Percentiles rank a stretch among this genome's conserved stretches.
These are phyloP conservation scores for Dipsacomyces acuminosporus DNA, from an alignment of 371 early-diverging fungal species.

Conservation along the genomic window DNA sequence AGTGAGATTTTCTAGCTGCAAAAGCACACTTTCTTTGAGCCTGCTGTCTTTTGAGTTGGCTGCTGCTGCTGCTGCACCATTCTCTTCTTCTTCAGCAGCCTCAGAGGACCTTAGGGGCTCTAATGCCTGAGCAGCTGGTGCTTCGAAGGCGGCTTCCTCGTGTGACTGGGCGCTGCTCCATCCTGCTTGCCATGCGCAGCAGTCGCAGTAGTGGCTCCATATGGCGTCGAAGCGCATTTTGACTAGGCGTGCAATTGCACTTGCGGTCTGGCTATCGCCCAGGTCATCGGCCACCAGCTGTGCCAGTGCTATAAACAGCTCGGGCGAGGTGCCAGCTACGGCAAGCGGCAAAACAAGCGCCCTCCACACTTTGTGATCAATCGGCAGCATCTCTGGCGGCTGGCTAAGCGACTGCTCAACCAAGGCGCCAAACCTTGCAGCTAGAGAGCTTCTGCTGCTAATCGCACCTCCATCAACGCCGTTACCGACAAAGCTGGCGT, in stretches of 20 bases:
- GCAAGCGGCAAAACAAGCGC: slow-evolving; percentile 26
- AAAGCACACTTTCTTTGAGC: no score
- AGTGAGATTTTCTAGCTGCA: no score
- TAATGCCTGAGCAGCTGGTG: no score
- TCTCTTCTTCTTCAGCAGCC: no score
- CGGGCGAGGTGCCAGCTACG: slow-evolving; percentile 24
- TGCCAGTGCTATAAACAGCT: slow-evolving; percentile 22
- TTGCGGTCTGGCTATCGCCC: slow-evolving; percentile 7
- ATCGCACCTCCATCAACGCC: no score
- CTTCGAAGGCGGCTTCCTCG: neutral
- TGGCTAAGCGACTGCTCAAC: no score
- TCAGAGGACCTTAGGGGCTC: no score
- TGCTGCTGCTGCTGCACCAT: no score
- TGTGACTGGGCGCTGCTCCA: slow-evolving; percentile 24
- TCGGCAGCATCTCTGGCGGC: neutral
- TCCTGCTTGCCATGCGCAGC: slow-evolving; percentile 25
- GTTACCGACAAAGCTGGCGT: no score
- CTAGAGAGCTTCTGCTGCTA: no score
- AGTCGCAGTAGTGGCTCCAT: slow-evolving; percentile 31
- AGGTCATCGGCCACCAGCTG: slow-evolving; percentile 11
- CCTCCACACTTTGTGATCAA: slow-evolving; percentile 8
- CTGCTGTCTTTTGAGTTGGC: no score
- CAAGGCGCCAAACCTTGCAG: no score
- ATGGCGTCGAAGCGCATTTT: slow-evolving; percentile 23
- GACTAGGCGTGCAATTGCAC: slow-evolving; percentile 9